Conservation (phyloP, 2,329 filamentous ascomycete genomes). For the Apiospora aurea region DNA sequence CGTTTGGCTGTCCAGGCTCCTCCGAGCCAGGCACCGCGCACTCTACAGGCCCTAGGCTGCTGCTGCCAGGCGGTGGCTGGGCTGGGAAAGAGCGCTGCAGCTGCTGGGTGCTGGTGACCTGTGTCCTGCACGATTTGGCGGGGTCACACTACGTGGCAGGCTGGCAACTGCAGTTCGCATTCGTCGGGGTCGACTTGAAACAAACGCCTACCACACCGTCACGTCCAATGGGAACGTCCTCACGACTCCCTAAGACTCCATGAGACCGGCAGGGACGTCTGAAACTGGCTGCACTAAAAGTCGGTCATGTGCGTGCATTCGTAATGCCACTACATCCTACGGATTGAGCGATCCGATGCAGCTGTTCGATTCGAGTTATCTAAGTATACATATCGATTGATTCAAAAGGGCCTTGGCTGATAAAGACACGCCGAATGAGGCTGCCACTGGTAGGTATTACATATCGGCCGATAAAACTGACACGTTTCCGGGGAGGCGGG, state of each 20-base stretch:
- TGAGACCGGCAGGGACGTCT: constrained; percentile 13
- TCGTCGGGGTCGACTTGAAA: constrained; percentile 8
- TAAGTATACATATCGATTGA: not conserved
- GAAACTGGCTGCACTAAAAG: constrained; percentile 14
- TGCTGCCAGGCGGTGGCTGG: not conserved
- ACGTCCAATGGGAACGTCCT: not conserved
- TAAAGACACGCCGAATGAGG: not conserved
- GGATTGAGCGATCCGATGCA: not conserved
- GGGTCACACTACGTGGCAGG: constrained; percentile 21
- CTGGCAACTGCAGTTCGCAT: constrained; percentile 18
- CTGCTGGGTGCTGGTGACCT: constrained; percentile 1
- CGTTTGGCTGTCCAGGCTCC: not conserved
- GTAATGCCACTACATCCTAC: constrained; percentile 5
- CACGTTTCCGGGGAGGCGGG: not conserved
- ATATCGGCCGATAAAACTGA: constrained; percentile 21
- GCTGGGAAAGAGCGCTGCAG: not conserved
- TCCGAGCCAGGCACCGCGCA: not conserved
- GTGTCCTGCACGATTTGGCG: constrained; percentile 12
- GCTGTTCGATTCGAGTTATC: not conserved
- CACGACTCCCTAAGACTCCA: not conserved
- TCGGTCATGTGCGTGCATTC: constrained; percentile 9
- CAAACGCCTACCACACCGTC: constrained; percentile 16
- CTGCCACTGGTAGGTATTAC: not conserved
- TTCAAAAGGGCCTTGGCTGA: not conserved
- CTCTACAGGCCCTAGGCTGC: not conserved